Base-by-base conservation (phyloP, 179 eudicot genomes). In the Nepenthes alata region DNA sequence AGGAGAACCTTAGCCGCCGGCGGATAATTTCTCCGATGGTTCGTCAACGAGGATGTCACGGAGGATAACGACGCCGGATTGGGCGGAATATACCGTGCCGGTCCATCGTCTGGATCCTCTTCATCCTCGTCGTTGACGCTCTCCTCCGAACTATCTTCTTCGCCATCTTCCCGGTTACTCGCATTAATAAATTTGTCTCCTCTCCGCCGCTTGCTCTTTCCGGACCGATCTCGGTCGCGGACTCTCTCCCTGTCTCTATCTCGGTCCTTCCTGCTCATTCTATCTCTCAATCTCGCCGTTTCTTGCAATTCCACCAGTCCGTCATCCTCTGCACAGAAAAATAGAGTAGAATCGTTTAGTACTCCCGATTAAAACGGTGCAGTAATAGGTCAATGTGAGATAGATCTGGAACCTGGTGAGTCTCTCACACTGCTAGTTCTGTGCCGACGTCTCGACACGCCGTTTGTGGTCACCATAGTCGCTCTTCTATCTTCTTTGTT, bases 401-500 rank as follows among this genome's bases (percentile, higher is more conserved):
- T 52, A 58, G 74, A 67, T 60, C 62, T 54, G 16, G 14, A 15
- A 50, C 98, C 98, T 68, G 96, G 89, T 3, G 98, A 93, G 72
- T 89, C 96, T 49, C 98, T 75, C 0, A 86, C 57, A 61, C 76
- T 77, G 62, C 67, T 81, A 12, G 80, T 87, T 62, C 95, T 59
- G 35, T 80, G 95, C 48, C 91, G 52, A 12, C 99, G 68, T 47
- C 94, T 75, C 0, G 82, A 70, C 51, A 93, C 74, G 5, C 95
- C 95, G 64, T 90, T 90, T 3, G 75, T 70, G n/a, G 81, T 52
- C 25, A 52, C 77, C 79, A 86, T 75, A 13, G 74, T 71, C 6
- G 81, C 83, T 70, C 95, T 77, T 52, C 99, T 80, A 2, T 81
- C 85, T 62, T 94, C 99, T 75, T 97, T 80, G 58, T 81, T 90